These are phyloP conservation scores for Onygena corvina DNA, from an alignment of 2,329 filamentous ascomycete species.

Conservation along the genomic window DNA sequence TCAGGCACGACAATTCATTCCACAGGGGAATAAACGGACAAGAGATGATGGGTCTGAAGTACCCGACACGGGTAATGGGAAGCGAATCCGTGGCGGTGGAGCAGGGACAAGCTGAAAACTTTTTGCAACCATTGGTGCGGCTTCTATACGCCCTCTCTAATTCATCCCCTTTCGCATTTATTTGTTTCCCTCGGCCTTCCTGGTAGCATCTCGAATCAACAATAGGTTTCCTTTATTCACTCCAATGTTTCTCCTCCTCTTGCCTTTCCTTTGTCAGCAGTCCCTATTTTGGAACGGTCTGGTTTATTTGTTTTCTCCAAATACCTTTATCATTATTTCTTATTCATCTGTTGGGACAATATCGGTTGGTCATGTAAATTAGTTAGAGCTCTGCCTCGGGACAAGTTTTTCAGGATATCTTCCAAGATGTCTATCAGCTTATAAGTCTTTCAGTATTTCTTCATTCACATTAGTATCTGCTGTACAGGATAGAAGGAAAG, in stretches of 20 bases:
- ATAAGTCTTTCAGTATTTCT: no score
- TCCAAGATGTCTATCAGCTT: no score
- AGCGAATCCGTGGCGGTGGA: constrained; percentile 37
- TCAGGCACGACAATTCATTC: constrained; percentile 44
- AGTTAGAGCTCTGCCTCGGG: not conserved
- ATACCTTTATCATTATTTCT: not conserved
- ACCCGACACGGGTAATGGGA: constrained; percentile 30
- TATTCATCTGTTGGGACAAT: not conserved
- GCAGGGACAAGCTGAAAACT: constrained; percentile 6
- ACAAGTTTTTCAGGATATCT: no score
- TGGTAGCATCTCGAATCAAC: not conserved
- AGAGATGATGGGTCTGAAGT: constrained; percentile 40
- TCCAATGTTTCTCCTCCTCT: not conserved
- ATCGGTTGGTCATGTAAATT: constrained; percentile 5
- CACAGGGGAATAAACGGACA: constrained; percentile 44
- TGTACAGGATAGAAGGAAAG: no score
- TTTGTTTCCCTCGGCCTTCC: not conserved
- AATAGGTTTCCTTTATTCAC: not conserved
- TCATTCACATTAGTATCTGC: no score
- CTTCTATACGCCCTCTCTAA: not conserved
- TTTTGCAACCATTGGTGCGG: not conserved
- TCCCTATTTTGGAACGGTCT: not conserved
- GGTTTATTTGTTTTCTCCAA: constrained; percentile 1
- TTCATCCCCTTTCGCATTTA: not conserved
- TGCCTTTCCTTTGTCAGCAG: not conserved